phyloP scores from a whole-genome alignment of 768 basidiomycete genomes.

The Termitomyces sp. region DNA sequence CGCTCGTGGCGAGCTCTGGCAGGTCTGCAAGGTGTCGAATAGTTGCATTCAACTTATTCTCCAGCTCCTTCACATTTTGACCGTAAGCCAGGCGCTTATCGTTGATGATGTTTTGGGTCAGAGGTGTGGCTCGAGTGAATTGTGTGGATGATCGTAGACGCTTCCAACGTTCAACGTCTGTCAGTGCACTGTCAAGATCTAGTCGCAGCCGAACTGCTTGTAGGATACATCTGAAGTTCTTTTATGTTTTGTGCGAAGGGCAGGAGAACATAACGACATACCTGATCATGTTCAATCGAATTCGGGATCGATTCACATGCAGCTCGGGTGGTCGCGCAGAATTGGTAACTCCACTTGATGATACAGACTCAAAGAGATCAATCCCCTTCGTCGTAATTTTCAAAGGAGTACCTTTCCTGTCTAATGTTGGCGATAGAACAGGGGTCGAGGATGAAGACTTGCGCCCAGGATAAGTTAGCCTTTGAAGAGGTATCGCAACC shows the following conservation, averaged over 20 bases:
- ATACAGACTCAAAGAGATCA: slow-evolving; percentile 1
- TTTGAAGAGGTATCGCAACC: background rate
- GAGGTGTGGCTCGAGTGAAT: slow-evolving; percentile 21
- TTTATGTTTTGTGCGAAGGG: background rate
- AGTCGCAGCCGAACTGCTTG: slow-evolving; percentile 22
- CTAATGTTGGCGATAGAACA: background rate
- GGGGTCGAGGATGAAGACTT: background rate
- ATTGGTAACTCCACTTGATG: background rate
- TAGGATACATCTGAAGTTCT: slow-evolving; percentile 18
- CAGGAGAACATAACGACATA: slow-evolving; percentile 6
- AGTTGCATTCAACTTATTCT: slow-evolving; percentile 16
- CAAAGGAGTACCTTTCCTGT: background rate
- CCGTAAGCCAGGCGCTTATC: slow-evolving; percentile 12
- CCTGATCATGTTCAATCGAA: slow-evolving; percentile 17
- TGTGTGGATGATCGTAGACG: slow-evolving; percentile 21
- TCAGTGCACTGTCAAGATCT: slow-evolving; percentile 14
- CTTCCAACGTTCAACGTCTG: slow-evolving; percentile 24
- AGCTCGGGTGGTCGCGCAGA: slow-evolving; percentile 2
- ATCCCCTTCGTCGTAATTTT: slow-evolving; percentile 9
- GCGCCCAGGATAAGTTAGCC: background rate
- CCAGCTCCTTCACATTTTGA: slow-evolving; percentile 11
- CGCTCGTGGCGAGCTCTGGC: slow-evolving; percentile 16
- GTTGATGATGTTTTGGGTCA: slow-evolving; percentile 22
- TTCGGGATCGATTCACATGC: slow-evolving; percentile 10
- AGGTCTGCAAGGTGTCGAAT: slow-evolving; percentile 19